Percentiles rank a stretch among this genome's conserved stretches.
phyloP scores from a whole-genome alignment of 495 filamentous ascomycete species.

The Glarea lozoyensis region DNA sequence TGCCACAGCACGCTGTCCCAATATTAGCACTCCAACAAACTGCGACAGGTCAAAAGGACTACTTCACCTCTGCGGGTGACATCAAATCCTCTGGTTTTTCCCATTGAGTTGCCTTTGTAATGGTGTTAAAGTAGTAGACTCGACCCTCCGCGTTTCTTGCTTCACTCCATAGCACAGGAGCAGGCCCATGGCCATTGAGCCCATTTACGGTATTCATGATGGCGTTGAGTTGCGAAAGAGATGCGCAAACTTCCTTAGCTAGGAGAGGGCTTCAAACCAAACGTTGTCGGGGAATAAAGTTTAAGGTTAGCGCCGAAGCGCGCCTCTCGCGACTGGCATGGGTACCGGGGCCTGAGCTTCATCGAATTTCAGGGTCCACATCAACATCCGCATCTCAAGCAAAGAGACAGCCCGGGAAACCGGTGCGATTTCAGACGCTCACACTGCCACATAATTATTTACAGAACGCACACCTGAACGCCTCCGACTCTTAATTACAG shows the following conservation, averaged over 20 bases:
- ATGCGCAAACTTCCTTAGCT: no score
- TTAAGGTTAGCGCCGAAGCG: constrained; percentile 1
- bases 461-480: no score
- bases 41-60: constrained; percentile 12
- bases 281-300: constrained; percentile 1
- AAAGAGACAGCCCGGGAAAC: no score
- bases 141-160: constrained; percentile 75
- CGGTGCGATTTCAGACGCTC: no score
- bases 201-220: constrained; percentile 64
- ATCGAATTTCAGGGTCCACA: no score
- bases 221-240: no score
- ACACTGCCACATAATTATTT: no score
- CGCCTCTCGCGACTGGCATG: no score
- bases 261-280: no score
- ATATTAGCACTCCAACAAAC: constrained; percentile 7
- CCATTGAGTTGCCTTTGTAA: constrained; percentile 89
- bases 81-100: constrained; percentile 85
- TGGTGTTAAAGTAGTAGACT: constrained; percentile 85
- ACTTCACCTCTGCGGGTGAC: constrained; percentile 77
- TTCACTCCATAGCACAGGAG: constrained; percentile 65
- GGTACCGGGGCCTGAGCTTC: background rate
- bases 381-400: no score
- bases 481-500: no score
- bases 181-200: constrained; percentile 43
- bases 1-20: constrained; percentile 60